Conservation (phyloP, 1,139 yeast species). For the Lodderomyces parapsilosis region DNA sequence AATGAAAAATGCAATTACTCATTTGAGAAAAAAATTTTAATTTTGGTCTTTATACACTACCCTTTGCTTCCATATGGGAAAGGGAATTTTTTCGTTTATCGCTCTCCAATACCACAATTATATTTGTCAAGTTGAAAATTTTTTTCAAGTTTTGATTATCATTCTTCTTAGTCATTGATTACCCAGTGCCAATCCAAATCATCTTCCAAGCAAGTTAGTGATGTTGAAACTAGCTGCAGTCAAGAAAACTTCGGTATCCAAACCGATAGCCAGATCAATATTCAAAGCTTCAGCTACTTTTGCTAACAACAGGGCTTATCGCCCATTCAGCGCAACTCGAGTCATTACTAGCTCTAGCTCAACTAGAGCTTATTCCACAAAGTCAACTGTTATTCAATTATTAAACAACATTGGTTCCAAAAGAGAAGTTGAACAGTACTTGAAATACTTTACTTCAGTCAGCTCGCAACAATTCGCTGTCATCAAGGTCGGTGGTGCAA, state of each 20-base stretch:
- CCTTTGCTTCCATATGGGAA: neutral
- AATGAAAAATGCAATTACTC: slow-evolving; percentile 9
- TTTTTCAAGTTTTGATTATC: slow-evolving; percentile 7
- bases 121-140: slow-evolving; percentile 6
- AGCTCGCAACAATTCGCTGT: slow-evolving; percentile 97
- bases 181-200: too few species aligned
- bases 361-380: slow-evolving; percentile 50
- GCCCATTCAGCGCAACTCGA: slow-evolving; percentile 5
- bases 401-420: slow-evolving; percentile 95
- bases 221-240: slow-evolving; percentile 19
- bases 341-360: neutral
- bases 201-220: slow-evolving; percentile 1
- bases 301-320: slow-evolving; percentile 2
- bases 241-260: slow-evolving; percentile 1
- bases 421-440: slow-evolving; percentile 95
- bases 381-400: slow-evolving; percentile 93
- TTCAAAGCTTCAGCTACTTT: neutral
- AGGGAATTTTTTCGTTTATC: neutral
- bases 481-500: slow-evolving; percentile 98
- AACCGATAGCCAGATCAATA: slow-evolving; percentile 2
- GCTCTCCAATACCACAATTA: neutral
- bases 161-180: slow-evolving; percentile 1
- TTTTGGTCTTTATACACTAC: neutral
- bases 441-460: slow-evolving; percentile 94
- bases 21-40: neutral